Evolutionary conservation across 2,329 filamentous ascomycete genomes (phyloP).

Genomic region (Alternaria triticina): DNA sequence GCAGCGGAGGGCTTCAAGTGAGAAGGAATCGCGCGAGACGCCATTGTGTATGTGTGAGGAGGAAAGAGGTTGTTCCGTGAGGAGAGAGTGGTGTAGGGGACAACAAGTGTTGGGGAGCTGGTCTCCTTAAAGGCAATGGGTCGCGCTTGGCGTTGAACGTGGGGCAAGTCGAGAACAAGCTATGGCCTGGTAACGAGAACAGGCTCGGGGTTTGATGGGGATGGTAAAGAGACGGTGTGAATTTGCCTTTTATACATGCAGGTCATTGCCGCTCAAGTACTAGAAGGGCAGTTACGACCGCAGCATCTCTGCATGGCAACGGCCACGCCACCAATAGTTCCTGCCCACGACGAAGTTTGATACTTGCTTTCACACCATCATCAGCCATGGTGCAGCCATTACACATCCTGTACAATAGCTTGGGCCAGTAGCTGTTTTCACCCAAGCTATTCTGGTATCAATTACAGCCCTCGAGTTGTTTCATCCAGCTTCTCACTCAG

Average conservation of each 20-base stretch:
- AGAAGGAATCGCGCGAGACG: slow-evolving; percentile 75
- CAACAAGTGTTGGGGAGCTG: slow-evolving; percentile 25
- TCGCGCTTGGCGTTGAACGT: slow-evolving; percentile 22
- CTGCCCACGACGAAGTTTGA: slow-evolving; percentile 1
- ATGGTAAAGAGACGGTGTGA: slow-evolving; percentile 19
- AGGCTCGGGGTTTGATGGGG: slow-evolving; percentile 9
- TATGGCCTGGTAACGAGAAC: slow-evolving; percentile 19
- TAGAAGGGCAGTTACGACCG: slow-evolving; percentile 18
- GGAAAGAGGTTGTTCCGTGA: slow-evolving; percentile 2
- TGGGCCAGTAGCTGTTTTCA: neutral
- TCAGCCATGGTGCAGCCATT: neutral
- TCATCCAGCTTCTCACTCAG: neutral
- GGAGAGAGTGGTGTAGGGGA: slow-evolving; percentile 11
- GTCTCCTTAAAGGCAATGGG: slow-evolving; percentile 31
- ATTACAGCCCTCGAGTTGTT: neutral
- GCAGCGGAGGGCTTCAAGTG: slow-evolving; percentile 74
- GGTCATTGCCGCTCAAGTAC: slow-evolving; percentile 18
- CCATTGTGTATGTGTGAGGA: slow-evolving; percentile 61
- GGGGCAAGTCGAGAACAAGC: slow-evolving; percentile 34
- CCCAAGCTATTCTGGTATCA: neutral
- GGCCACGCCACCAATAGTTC: slow-evolving; percentile 18
- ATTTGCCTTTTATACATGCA: slow-evolving; percentile 20
- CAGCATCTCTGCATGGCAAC: slow-evolving; percentile 22
- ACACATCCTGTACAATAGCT: neutral
- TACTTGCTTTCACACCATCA: neutral